These are phyloP conservation scores for Fusarium poae DNA, from an alignment of 2,329 filamentous ascomycete genomes.

Conservation along the genomic window DNA sequence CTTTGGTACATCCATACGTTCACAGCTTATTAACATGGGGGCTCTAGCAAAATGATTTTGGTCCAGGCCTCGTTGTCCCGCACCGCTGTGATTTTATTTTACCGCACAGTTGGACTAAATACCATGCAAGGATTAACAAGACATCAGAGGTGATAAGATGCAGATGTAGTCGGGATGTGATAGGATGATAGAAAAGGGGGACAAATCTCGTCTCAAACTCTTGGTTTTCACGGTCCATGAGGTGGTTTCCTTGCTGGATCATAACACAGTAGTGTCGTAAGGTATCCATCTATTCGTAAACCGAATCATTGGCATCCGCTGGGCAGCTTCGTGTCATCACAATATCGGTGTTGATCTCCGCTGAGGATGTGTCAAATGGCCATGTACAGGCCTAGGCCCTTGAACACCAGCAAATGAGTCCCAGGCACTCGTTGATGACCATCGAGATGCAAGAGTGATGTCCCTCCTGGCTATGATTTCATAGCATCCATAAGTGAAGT, in stretches of 20 bases:
- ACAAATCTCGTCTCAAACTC: conserved; percentile 6
- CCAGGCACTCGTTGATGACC: conserved; percentile 11
- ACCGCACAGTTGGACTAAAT: not conserved
- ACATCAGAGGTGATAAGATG: conserved; percentile 24
- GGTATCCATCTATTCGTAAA: conserved; percentile 18
- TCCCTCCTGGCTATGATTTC: conserved; percentile 26
- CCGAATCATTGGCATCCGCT: conserved; percentile 2
- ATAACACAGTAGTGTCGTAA: not conserved
- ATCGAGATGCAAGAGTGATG: conserved; percentile 26
- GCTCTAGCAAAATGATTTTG: conserved; percentile 8
- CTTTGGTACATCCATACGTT: conserved; percentile 11
- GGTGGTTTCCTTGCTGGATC: conserved; percentile 8
- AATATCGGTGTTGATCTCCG: conserved; percentile 16
- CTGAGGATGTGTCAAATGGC: conserved; percentile 11
- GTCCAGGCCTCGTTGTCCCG: not conserved
- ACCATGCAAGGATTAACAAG: conserved; percentile 4
- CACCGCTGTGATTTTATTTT: conserved; percentile 13
- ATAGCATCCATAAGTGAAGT: conserved; percentile 31
- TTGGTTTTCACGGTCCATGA: conserved; percentile 5
- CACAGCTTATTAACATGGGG: not conserved
- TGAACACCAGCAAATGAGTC: conserved; percentile 2
- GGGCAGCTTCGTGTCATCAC: conserved; percentile 2
- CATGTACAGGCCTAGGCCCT: conserved; percentile 4
- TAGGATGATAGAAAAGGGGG: conserved; percentile 8
- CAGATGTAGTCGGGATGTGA: conserved; percentile 13